phyloP scores from a whole-genome alignment of 108 stramenopile species.

The Mayamaea pseudoterrestris region DNA sequence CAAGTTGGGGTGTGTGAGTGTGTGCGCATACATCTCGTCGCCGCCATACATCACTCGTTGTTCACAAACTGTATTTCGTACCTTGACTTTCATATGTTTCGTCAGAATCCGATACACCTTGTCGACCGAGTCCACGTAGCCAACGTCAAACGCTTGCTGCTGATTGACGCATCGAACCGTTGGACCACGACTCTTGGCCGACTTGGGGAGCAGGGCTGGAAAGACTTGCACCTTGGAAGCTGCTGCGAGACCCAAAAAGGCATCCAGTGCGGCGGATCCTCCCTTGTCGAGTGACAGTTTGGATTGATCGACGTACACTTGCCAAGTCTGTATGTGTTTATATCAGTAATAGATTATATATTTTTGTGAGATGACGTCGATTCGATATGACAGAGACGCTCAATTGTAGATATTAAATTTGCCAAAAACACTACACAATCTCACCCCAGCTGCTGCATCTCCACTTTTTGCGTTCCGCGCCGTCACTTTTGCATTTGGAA shows the following conservation, averaged over 20 bases:
- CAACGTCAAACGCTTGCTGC: slow-evolving; percentile 26
- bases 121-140: slow-evolving; percentile 69
- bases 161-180: slow-evolving; percentile 47
- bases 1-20: neutral
- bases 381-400: too few species aligned
- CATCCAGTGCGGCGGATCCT: slow-evolving; percentile 39
- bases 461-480: too few species aligned
- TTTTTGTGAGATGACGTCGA: too few species aligned
- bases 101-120: slow-evolving; percentile 72
- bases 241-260: slow-evolving; percentile 55
- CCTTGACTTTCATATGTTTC: slow-evolving; percentile 52
- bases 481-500: too few species aligned
- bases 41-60: neutral
- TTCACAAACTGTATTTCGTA: slow-evolving; percentile 17
- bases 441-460: too few species aligned
- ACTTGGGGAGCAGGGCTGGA: slow-evolving; percentile 42
- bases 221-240: slow-evolving; percentile 25
- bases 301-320: slow-evolving; percentile 68
- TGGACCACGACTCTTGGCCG: slow-evolving; percentile 38
- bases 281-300: slow-evolving; percentile 53
- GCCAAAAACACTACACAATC: too few species aligned
- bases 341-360: too few species aligned
- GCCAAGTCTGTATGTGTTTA: too few species aligned
- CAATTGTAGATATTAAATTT: too few species aligned
- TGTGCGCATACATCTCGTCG: neutral